A percentile compares a stretch with the other conserved stretches of the same genome.
Conservation (phyloP, 257 asterid genomes). For the Solanum habrochaites region DNA sequence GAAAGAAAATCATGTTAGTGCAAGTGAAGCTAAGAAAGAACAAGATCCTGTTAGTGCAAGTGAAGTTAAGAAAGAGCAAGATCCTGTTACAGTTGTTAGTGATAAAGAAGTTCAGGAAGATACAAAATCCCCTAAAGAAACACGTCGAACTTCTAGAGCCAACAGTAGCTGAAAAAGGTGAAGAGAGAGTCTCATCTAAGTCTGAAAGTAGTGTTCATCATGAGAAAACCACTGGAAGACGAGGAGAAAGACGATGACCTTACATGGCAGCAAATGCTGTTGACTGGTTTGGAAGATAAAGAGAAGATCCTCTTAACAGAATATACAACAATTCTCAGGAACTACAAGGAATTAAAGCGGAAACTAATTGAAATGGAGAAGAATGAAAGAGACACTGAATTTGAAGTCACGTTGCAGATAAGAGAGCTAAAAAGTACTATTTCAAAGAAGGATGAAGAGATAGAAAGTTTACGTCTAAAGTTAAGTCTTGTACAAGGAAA, state of each 20-base stretch:
- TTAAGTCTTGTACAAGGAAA: conserved; percentile 16
- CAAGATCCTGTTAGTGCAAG: neutral
- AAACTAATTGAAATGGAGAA: conserved; percentile 53
- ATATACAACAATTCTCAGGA: conserved; percentile 56
- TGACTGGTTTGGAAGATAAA: conserved; percentile 61
- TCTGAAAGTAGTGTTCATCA: neutral
- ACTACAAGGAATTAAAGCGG: conserved; percentile 74
- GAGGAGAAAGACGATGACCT: conserved; percentile 23
- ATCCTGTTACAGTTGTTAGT: neutral
- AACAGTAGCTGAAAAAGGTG: neutral
- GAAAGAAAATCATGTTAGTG: neutral
- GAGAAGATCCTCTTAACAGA: conserved; percentile 65
- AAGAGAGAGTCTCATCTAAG: neutral
- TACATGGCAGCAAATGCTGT: conserved; percentile 69
- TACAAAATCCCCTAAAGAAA: conserved; percentile 4
- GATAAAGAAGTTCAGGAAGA: conserved; percentile 11
- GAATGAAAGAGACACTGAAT: conserved; percentile 44
- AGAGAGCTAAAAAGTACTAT: conserved; percentile 49
- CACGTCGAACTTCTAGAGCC: conserved; percentile 5
- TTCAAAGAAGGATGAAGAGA: conserved; percentile 57
- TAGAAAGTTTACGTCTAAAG: conserved; percentile 35
- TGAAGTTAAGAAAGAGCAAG: neutral
- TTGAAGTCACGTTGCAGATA: conserved; percentile 54
- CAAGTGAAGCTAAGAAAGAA: neutral
- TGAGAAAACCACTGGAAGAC: conserved; percentile 4